A percentile compares a stretch with the other conserved stretches of the same genome.
Evolutionary conservation across 176 grass and related monocot genomes (phyloP).

Genomic region (Oryza meridionalis): DNA sequence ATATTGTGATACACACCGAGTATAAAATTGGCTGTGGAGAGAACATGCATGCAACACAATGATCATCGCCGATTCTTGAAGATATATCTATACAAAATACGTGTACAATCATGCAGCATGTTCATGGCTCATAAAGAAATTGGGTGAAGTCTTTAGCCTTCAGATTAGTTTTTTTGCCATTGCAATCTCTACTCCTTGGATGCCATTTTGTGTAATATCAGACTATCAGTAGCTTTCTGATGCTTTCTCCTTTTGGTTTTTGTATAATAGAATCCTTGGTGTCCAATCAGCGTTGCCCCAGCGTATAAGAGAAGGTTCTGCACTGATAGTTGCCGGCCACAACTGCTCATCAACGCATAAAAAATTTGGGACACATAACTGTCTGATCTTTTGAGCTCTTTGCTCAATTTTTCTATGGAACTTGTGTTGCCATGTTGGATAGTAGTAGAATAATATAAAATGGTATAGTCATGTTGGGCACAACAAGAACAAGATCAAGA

Average conservation of each 20-base stretch:
- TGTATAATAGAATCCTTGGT: background rate
- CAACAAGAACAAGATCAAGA: background rate
- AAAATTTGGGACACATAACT: conserved; percentile 26
- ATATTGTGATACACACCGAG: conserved; percentile 21
- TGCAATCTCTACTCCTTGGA: conserved; percentile 1
- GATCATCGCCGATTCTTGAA: conserved; percentile 38
- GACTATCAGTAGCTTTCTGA: background rate
- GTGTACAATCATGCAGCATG: conserved; percentile 2
- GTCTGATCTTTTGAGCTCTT: conserved; percentile 42
- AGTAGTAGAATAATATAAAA: conserved; percentile 3
- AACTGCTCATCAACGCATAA: conserved; percentile 1
- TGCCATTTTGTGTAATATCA: conserved; percentile 1
- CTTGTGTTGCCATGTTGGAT: background rate
- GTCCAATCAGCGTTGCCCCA: conserved; percentile 40
- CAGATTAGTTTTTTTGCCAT: background rate
- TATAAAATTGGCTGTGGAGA: background rate
- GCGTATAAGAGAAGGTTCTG: conserved; percentile 46
- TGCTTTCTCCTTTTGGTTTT: background rate
- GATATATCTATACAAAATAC: background rate
- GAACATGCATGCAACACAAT: conserved; percentile 43
- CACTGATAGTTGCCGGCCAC: conserved; percentile 55
- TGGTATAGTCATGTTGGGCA: background rate
- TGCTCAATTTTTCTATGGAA: conserved; percentile 28
- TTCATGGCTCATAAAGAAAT: background rate
- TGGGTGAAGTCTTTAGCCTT: background rate